phyloP scores from a whole-genome alignment of 1,284 basidiomycete genomes.

The Bjerkandera adusta region DNA sequence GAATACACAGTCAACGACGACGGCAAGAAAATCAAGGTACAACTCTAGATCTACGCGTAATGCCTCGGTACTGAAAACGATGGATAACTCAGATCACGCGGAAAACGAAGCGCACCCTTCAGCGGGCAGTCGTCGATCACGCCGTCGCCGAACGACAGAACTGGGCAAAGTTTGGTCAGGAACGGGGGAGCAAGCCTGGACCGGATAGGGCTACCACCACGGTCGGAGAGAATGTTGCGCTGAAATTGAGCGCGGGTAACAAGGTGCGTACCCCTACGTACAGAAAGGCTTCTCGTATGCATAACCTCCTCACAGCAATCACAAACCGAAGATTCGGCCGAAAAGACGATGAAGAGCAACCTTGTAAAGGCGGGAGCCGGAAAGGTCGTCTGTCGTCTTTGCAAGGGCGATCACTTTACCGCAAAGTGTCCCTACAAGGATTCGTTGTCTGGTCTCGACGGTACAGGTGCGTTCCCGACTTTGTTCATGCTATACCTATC shows the following conservation, averaged over 20 bases:
- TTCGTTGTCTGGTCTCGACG: constrained; percentile 79
- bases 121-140: constrained; percentile 93
- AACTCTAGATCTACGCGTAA: constrained; percentile 15
- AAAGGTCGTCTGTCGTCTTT: constrained; percentile 91
- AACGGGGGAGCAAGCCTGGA: constrained; percentile 86
- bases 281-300: background rate
- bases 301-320: constrained; percentile 33
- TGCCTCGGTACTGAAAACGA: background rate
- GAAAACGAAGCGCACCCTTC: constrained; percentile 83
- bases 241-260: constrained; percentile 86
- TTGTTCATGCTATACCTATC: constrained; percentile 18
- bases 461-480: constrained; percentile 38
- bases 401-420: constrained; percentile 97
- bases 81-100: constrained; percentile 66
- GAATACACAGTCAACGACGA: constrained; percentile 90
- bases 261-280: constrained; percentile 49
- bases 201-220: constrained; percentile 96
- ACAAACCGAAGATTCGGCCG: constrained; percentile 70
- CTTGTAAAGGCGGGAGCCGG: constrained; percentile 75
- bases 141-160: constrained; percentile 90
- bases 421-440: constrained; percentile 99
- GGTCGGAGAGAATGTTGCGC: constrained; percentile 86
- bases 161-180: constrained; percentile 94
- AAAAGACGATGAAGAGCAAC: constrained; percentile 70
- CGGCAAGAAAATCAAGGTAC: constrained; percentile 92